These are phyloP conservation scores for Colletotrichum neosansevieriae DNA, from an alignment of 2,329 filamentous ascomycete species.

Conservation along the genomic window DNA sequence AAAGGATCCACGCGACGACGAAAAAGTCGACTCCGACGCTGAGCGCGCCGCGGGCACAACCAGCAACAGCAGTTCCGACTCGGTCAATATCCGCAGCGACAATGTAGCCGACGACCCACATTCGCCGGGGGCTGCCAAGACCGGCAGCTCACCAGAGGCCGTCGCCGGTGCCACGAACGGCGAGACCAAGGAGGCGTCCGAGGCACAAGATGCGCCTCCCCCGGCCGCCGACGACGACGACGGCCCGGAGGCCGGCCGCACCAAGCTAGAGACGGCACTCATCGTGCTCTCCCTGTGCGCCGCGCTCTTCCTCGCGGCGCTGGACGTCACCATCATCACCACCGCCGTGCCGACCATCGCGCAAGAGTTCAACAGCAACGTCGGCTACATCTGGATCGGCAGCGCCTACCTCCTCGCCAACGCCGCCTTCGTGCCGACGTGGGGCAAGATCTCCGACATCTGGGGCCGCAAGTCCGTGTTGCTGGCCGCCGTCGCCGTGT, in stretches of 20 bases:
- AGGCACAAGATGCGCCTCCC: not conserved
- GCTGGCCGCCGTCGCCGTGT: conserved; percentile 60
- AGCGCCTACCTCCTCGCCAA: conserved; percentile 78
- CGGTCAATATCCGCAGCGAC: conserved; percentile 23
- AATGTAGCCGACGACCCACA: not conserved
- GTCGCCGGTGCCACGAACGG: not conserved
- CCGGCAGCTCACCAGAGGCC: not conserved
- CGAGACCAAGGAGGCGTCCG: conserved; percentile 15
- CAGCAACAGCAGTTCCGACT: conserved; percentile 24
- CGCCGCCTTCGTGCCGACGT: conserved; percentile 76
- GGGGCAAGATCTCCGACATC: conserved; percentile 73
- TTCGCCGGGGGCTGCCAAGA: not conserved
- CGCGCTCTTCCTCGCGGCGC: conserved; percentile 57
- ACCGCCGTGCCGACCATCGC: conserved; percentile 73
- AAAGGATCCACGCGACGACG: conserved; percentile 32
- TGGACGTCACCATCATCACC: conserved; percentile 69
- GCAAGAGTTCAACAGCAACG: conserved; percentile 68
- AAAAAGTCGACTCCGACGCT: conserved; percentile 30
- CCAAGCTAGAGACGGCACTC: conserved; percentile 50
- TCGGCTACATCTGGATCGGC: conserved; percentile 83
- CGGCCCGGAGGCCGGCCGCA: conserved; percentile 51
- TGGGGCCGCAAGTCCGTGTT: conserved; percentile 68
- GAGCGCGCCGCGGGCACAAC: conserved; percentile 30
- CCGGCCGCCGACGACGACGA: conserved; percentile 10
- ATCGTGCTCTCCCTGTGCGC: conserved; percentile 41